Evolutionary conservation across 176 grass and related monocot species (phyloP).

Genomic region (Zoysia japonica): DNA sequence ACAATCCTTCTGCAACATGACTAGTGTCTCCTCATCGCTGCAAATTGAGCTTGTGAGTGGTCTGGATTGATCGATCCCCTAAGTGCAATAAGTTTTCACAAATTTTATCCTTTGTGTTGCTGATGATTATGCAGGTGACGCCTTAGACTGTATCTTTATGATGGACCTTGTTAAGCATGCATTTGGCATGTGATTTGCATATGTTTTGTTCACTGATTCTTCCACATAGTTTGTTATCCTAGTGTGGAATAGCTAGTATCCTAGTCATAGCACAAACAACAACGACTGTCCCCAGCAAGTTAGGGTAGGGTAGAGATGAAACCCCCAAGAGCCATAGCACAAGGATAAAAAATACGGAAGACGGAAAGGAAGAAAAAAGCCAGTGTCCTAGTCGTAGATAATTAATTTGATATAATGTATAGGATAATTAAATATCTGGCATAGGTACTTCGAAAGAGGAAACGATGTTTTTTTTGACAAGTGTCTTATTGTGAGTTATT

Average conservation of each 20-base stretch:
- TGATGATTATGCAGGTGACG: not conserved
- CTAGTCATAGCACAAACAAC: no score
- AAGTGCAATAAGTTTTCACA: not conserved
- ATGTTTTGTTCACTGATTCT: not conserved
- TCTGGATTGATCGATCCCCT: not conserved
- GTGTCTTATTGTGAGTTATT: not conserved
- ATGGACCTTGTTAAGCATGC: not conserved
- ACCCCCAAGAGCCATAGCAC: no score
- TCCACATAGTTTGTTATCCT: not conserved
- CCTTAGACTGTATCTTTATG: constrained; percentile 12
- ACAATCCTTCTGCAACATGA: constrained; percentile 73
- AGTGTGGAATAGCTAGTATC: not conserved
- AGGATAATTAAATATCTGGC: not conserved
- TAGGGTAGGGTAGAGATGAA: no score
- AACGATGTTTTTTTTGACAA: not conserved
- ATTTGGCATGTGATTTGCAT: constrained; percentile 12
- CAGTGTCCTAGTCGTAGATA: not conserved
- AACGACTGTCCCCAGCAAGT: no score
- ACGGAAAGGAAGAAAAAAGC: not conserved
- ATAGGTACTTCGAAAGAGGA: not conserved
- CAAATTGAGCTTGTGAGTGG: constrained; percentile 87
- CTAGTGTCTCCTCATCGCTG: constrained; percentile 67
- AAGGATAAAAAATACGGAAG: no score
- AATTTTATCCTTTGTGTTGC: not conserved
- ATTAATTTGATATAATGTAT: not conserved